Percentiles rank a stretch among this genome's conserved stretches.
Evolutionary conservation across 805 yeast species (phyloP).

Genomic region (Jamesozyma piceae): DNA sequence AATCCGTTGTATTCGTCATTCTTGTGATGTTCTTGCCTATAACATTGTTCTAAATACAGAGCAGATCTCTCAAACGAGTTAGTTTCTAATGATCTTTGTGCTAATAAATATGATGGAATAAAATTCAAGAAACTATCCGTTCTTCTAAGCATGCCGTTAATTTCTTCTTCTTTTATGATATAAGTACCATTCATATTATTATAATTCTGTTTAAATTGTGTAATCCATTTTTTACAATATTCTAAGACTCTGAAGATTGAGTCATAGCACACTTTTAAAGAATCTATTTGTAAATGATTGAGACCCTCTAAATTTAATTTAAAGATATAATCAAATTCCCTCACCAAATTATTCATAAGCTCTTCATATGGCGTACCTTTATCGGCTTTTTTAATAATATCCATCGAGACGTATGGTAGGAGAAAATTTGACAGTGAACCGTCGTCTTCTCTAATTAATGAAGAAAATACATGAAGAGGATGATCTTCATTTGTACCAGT

Average conservation of each 20-base stretch:
- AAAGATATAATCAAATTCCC: slow-evolving; percentile 56
- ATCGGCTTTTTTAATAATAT: slow-evolving; percentile 47
- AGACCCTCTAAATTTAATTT: slow-evolving; percentile 36
- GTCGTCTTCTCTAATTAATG: slow-evolving; percentile 61
- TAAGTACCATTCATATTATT: slow-evolving; percentile 22
- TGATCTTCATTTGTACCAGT: slow-evolving; percentile 27
- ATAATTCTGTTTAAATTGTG: slow-evolving; percentile 32
- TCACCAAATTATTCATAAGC: slow-evolving; percentile 36
- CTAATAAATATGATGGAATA: slow-evolving; percentile 63
- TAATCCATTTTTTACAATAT: slow-evolving; percentile 70
- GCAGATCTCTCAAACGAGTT: slow-evolving; percentile 83
- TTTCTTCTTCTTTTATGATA: slow-evolving; percentile 19
- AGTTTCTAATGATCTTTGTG: slow-evolving; percentile 71
- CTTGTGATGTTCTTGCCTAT: slow-evolving; percentile 31
- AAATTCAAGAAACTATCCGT: slow-evolving; percentile 42
- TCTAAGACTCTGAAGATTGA: slow-evolving; percentile 72
- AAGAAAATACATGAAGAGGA: slow-evolving; percentile 56
- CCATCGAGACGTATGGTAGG: slow-evolving; percentile 67
- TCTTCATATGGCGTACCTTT: slow-evolving; percentile 33
- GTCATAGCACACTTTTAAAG: slow-evolving; percentile 56
- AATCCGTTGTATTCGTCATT: slow-evolving; percentile 14
- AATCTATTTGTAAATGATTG: slow-evolving; percentile 49
- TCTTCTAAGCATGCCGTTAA: slow-evolving; percentile 21
- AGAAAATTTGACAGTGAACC: slow-evolving; percentile 58
- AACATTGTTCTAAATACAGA: slow-evolving; percentile 71